phyloP scores from a whole-genome alignment of 345 rosid genomes.

The Eucalyptus camaldulensis region DNA sequence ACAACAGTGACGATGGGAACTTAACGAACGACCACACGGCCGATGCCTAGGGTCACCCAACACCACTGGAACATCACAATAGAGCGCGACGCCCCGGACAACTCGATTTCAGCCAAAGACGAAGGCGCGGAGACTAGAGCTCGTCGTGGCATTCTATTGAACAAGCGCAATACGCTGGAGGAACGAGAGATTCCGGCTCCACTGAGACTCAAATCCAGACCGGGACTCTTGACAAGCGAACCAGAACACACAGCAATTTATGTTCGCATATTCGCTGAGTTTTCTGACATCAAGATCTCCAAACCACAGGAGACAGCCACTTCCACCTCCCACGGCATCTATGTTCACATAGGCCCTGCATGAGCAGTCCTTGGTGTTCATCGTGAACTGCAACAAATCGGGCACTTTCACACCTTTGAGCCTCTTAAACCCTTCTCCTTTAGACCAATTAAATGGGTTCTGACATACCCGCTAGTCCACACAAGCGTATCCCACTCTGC shows the following conservation, averaged over 20 bases:
- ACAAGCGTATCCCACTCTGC: background rate
- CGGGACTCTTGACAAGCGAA: no score
- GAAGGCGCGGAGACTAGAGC: no score
- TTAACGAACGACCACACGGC: no score
- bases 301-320: background rate
- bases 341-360: background rate
- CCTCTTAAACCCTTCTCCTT: background rate
- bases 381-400: background rate
- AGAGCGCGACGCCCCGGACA: rapidly evolving
- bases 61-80: no score
- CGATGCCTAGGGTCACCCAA: rapidly evolving
- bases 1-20: no score
- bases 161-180: no score
- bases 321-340: background rate
- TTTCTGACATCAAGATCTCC: background rate
- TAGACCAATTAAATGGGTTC: background rate
- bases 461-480: conserved; percentile 5
- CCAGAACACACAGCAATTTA: no score
- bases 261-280: background rate
- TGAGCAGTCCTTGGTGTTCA: background rate
- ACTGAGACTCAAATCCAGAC: no score
- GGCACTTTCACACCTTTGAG: background rate
- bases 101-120: no score
- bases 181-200: no score
- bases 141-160: no score